Conservation (phyloP, 2,329 filamentous ascomycete genomes). For the Teratosphaeria destructans region DNA sequence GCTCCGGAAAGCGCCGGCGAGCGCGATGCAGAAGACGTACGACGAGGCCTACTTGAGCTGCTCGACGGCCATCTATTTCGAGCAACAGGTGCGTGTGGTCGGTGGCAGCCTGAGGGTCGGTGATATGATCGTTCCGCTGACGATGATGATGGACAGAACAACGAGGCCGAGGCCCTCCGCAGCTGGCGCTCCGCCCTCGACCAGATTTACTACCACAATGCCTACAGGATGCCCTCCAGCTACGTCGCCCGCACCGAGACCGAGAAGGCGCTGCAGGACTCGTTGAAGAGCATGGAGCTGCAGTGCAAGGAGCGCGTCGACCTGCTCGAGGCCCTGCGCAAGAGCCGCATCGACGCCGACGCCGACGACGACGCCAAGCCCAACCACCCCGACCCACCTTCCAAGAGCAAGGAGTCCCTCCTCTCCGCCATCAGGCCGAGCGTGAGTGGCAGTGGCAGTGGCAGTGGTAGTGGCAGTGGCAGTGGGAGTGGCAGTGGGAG, state of each 20-base stretch:
- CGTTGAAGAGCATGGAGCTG: constrained; percentile 69
- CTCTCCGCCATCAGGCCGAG: constrained; percentile 4
- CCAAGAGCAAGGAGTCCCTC: constrained; percentile 17
- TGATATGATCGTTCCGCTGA: not conserved
- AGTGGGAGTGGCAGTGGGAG: not conserved
- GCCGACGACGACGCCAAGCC: constrained; percentile 30
- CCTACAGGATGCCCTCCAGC: constrained; percentile 59
- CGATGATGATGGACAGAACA: constrained; percentile 51
- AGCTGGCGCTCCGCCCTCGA: constrained; percentile 85
- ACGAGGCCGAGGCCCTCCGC: constrained; percentile 79
- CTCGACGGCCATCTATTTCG: constrained; percentile 92
- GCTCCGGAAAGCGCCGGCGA: constrained; percentile 40
- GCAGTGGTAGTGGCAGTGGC: constrained; percentile 1
- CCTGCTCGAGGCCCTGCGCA: constrained; percentile 67
- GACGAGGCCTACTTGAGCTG: constrained; percentile 92
- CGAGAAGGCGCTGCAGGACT: constrained; percentile 72
- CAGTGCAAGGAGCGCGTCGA: constrained; percentile 93
- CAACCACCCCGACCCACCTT: constrained; percentile 7
- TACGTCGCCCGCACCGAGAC: constrained; percentile 68
- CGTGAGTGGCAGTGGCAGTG: constrained; percentile 3
- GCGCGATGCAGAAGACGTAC: constrained; percentile 89
- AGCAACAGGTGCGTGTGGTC: constrained; percentile 59
- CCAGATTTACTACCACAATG: constrained; percentile 77
- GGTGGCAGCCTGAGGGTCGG: not conserved
- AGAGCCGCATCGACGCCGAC: constrained; percentile 48